Percentiles rank a stretch among this genome's conserved stretches.
These are phyloP conservation scores for Chaetomium sp. DNA, from an alignment of 2,329 filamentous ascomycete genomes.

Conservation along the genomic window DNA sequence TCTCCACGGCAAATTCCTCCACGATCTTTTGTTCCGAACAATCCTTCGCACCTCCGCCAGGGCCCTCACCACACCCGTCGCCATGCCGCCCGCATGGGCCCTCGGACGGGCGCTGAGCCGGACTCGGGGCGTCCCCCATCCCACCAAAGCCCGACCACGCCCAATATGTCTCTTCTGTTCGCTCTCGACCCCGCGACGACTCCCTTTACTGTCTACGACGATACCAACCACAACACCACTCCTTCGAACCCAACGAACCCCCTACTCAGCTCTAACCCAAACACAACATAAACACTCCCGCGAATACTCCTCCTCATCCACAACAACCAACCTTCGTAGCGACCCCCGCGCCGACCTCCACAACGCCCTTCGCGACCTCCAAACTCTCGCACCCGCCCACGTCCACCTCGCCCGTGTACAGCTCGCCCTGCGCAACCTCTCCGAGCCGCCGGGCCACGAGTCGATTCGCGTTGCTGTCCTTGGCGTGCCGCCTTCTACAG, in stretches of 20 bases:
- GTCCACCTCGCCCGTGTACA: constrained; percentile 65
- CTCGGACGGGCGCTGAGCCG: constrained; percentile 23
- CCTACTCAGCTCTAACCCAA: not conserved
- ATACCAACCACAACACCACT: constrained; percentile 2
- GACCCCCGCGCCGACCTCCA: constrained; percentile 50
- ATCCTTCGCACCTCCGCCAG: not conserved
- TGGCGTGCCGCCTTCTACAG: constrained; percentile 32
- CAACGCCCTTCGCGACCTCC: constrained; percentile 51
- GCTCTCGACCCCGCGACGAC: constrained; percentile 14
- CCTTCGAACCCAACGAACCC: constrained; percentile 5
- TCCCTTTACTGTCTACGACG: constrained; percentile 2
- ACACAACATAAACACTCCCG: constrained; percentile 11
- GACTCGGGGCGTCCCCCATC: constrained; percentile 6
- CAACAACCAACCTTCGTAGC: constrained; percentile 1
- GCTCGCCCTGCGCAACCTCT: constrained; percentile 60
- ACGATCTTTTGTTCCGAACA: not conserved
- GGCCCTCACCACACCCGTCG: constrained; percentile 4
- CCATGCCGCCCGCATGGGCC: constrained; percentile 29
- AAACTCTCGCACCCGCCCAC: constrained; percentile 53
- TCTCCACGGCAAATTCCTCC: not conserved
- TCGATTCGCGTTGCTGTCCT: constrained; percentile 54
- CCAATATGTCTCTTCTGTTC: constrained; percentile 31
- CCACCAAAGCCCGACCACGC: constrained; percentile 4
- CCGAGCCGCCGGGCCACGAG: constrained; percentile 50
- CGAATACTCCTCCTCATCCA: constrained; percentile 22